These are phyloP conservation scores for Cytospora leucostoma DNA, from an alignment of 2,329 filamentous ascomycete genomes.

Conservation along the genomic window DNA sequence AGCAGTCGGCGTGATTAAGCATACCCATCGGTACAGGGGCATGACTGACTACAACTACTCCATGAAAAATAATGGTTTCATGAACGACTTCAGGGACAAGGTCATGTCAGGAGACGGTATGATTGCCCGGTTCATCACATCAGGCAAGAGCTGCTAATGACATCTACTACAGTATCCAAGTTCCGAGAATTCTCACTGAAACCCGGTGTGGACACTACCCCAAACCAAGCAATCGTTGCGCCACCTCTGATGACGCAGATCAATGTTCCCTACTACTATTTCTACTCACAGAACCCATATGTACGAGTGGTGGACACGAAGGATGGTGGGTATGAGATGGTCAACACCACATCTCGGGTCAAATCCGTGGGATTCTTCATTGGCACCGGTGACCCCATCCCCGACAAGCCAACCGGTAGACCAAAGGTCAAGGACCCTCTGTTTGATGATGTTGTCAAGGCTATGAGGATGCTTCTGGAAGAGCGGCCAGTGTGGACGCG, in stretches of 20 bases:
- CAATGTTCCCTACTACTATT: conserved; percentile 73
- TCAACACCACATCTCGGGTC: conserved; percentile 59
- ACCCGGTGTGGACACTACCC: conserved; percentile 58
- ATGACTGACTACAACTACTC: conserved; percentile 87
- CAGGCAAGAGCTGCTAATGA: background rate
- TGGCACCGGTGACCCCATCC: conserved; percentile 61
- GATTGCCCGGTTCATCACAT: conserved; percentile 18
- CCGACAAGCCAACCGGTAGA: conserved; percentile 60
- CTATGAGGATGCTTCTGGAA: conserved; percentile 66
- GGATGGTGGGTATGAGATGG: conserved; percentile 52
- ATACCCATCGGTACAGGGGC: conserved; percentile 83
- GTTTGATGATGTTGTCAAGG: conserved; percentile 64
- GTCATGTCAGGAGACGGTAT: conserved; percentile 72
- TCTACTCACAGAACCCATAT: conserved; percentile 83
- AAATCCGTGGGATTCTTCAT: conserved; percentile 61
- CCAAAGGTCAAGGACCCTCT: conserved; percentile 61
- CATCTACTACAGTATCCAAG: conserved; percentile 45
- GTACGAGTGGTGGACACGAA: conserved; percentile 64
- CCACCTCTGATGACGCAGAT: conserved; percentile 78
- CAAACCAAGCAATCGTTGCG: conserved; percentile 71
- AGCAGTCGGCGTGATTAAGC: conserved; percentile 70
- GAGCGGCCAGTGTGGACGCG: conserved; percentile 85
- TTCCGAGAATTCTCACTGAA: conserved; percentile 66
- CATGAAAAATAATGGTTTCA: conserved; percentile 67
- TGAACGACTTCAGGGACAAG: conserved; percentile 69